Evolutionary conservation across 2,329 filamentous ascomycete genomes (phyloP).

Genomic region (Fusarium vanettenii): DNA sequence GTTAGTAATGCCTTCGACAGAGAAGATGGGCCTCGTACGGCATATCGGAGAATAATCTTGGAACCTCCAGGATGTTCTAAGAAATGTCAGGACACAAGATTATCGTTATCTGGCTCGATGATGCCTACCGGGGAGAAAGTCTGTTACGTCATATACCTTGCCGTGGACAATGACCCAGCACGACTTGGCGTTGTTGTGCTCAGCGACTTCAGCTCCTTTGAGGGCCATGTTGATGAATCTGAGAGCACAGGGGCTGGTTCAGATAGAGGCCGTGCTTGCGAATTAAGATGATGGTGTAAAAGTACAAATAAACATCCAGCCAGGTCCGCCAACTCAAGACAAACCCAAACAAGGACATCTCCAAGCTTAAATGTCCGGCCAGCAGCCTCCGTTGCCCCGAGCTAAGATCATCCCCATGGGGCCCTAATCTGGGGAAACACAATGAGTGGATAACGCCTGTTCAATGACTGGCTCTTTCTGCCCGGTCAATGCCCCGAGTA

Average conservation of each 20-base stretch:
- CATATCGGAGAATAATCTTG: slow-evolving; percentile 28
- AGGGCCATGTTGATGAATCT: slow-evolving; percentile 52
- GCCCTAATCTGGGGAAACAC: background rate
- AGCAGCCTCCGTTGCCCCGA: background rate
- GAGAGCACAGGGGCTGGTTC: background rate
- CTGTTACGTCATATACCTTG: slow-evolving; percentile 27
- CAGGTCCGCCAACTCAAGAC: background rate
- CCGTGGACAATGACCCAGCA: slow-evolving; percentile 90
- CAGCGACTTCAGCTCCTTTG: slow-evolving; percentile 64
- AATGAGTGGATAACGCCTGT: background rate
- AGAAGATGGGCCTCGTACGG: background rate
- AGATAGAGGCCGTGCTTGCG: background rate
- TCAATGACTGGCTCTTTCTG: background rate
- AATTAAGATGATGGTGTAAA: background rate
- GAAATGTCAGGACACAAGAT: background rate
- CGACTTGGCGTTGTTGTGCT: slow-evolving; percentile 84
- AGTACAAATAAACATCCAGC: background rate
- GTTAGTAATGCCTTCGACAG: accelerated
- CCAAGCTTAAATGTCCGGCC: background rate
- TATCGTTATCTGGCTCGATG: background rate
- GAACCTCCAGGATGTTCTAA: slow-evolving; percentile 17
- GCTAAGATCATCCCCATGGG: background rate
- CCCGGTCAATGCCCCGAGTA: background rate
- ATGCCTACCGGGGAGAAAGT: slow-evolving; percentile 10
- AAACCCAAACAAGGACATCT: background rate